These are phyloP conservation scores for Avena eriantha DNA, from an alignment of 176 grass and related monocot genomes.

Conservation along the genomic window DNA sequence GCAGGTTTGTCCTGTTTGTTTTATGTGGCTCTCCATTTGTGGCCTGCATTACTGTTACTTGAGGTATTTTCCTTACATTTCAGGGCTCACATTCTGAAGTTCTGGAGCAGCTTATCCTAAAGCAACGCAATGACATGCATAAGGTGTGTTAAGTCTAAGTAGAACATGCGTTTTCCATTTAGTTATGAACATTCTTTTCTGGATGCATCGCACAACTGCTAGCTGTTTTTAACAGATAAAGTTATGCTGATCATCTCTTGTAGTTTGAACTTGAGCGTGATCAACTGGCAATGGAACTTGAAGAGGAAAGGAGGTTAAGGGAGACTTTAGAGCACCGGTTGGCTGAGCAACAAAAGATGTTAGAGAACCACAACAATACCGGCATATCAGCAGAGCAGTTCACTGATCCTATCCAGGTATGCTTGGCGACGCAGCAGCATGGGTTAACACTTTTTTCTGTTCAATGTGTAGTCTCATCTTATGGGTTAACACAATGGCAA, in stretches of 20 bases:
- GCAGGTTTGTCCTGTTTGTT: conserved; percentile 61
- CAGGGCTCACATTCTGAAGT: conserved; percentile 97
- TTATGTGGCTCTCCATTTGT: conserved; percentile 14
- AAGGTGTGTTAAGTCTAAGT: conserved; percentile 59
- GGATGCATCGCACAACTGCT: background rate
- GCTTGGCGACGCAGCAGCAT: conserved; percentile 4
- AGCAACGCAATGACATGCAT: conserved; percentile 94
- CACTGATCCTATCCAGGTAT: conserved; percentile 65
- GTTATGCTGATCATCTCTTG: conserved; percentile 16
- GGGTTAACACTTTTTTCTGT: background rate
- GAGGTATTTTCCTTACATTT: conserved; percentile 44
- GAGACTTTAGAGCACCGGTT: conserved; percentile 55
- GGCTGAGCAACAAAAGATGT: conserved; percentile 68
- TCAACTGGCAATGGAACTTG: conserved; percentile 83
- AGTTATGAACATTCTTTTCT: background rate
- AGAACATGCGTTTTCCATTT: background rate
- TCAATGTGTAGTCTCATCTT: background rate
- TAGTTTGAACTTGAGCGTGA: conserved; percentile 95
- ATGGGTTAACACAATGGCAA: no score
- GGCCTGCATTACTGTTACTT: conserved; percentile 33
- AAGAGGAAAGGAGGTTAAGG: conserved; percentile 82
- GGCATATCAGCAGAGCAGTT: conserved; percentile 48
- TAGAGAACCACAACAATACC: conserved; percentile 46
- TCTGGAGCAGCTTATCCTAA: conserved; percentile 88
- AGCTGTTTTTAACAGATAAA: background rate